phyloP scores from a whole-genome alignment of 2,329 filamentous ascomycete species.

The Anisogramma anomala region DNA sequence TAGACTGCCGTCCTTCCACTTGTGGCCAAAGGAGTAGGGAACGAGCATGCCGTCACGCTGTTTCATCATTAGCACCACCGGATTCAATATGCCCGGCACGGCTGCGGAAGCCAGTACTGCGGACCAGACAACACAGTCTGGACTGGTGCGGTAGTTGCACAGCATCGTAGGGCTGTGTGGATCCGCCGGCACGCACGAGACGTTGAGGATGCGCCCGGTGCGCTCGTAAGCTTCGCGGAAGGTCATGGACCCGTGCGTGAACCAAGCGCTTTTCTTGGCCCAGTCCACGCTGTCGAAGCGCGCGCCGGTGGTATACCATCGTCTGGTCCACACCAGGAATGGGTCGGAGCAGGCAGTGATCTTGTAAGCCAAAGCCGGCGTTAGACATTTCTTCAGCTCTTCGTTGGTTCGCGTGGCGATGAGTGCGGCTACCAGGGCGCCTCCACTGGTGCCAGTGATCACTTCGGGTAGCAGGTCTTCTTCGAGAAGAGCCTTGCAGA shows the following conservation, averaged over 20 bases:
- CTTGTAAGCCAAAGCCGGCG: slow-evolving; percentile 72
- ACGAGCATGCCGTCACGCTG: slow-evolving; percentile 62
- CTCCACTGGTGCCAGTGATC: slow-evolving; percentile 92
- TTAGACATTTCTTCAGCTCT: slow-evolving; percentile 72
- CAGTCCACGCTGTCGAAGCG: slow-evolving; percentile 90
- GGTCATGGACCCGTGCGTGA: slow-evolving; percentile 79
- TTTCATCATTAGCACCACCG: slow-evolving; percentile 88
- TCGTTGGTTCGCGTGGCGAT: slow-evolving; percentile 85
- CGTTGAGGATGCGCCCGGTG: slow-evolving; percentile 88
- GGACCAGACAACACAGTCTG: slow-evolving; percentile 97
- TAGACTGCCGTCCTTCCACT: slow-evolving; percentile 96
- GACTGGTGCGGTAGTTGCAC: slow-evolving; percentile 88
- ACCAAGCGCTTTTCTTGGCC: slow-evolving; percentile 80
- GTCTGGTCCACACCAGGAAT: slow-evolving; percentile 60
- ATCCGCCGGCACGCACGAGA: slow-evolving; percentile 90
- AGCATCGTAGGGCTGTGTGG: slow-evolving; percentile 86
- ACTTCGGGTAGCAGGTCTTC: slow-evolving; percentile 79
- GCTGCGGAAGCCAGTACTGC: slow-evolving; percentile 90
- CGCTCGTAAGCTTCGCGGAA: slow-evolving; percentile 91
- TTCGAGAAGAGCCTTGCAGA: slow-evolving; percentile 80
- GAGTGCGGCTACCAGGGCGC: slow-evolving; percentile 77
- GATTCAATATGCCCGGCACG: slow-evolving; percentile 91
- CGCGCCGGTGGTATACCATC: slow-evolving; percentile 89
- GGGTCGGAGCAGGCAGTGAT: slow-evolving; percentile 80
- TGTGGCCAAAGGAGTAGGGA: slow-evolving; percentile 94